phyloP scores from a whole-genome alignment of 2,329 filamentous ascomycete species.

The Coleophoma cylindrospora region DNA sequence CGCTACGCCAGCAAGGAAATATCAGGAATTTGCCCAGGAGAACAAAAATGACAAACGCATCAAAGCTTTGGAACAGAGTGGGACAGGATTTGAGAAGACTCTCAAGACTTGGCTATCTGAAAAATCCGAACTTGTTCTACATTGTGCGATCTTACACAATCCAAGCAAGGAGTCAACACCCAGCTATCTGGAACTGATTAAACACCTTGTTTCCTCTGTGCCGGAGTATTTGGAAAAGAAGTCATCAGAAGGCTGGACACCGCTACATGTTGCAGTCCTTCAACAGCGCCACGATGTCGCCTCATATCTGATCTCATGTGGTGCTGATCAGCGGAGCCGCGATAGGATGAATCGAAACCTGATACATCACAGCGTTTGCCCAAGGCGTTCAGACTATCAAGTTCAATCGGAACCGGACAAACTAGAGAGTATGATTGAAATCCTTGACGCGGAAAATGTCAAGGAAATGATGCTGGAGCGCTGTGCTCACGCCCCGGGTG shows the following conservation, averaged over 20 bases:
- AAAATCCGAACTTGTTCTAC: constrained; percentile 61
- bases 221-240: constrained; percentile 61
- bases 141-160: constrained; percentile 53
- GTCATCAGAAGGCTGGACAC: constrained; percentile 54
- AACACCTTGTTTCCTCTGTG: constrained; percentile 58
- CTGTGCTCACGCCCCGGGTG: constrained; percentile 42
- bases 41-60: constrained; percentile 58
- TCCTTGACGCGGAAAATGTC: constrained; percentile 54
- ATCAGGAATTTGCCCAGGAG: constrained; percentile 61
- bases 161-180: constrained; percentile 14
- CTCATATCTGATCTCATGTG: constrained; percentile 58
- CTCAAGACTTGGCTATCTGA: constrained; percentile 57
- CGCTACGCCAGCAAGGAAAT: constrained; percentile 62
- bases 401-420: constrained; percentile 15
- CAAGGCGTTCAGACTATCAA: not conserved
- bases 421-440: constrained; percentile 44
- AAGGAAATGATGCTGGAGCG: constrained; percentile 55
- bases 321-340: constrained; percentile 63
- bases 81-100: constrained; percentile 58
- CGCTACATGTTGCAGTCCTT: constrained; percentile 62
- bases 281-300: constrained; percentile 48
- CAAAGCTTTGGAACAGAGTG: constrained; percentile 52
- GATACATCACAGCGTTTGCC: constrained; percentile 50
- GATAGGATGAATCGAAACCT: constrained; percentile 62
- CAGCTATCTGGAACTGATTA: constrained; percentile 49